Evolutionary conservation across 75 land plant genomes (phyloP).

Genomic region (Cryptomeria japonica): DNA sequence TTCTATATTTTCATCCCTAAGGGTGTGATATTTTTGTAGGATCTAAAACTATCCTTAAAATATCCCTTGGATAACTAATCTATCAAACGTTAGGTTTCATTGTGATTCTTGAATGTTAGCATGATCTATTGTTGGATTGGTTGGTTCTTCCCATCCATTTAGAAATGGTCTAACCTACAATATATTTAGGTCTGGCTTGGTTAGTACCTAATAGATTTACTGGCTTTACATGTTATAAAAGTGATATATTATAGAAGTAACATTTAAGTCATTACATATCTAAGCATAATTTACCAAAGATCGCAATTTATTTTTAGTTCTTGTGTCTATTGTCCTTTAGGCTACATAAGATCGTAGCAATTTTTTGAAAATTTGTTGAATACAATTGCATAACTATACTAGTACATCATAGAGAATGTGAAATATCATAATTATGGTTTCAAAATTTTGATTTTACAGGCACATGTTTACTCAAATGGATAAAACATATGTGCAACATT

Average conservation of each 20-base stretch:
- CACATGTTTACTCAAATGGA: not conserved
- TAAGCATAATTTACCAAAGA: not conserved
- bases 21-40: no score
- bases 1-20: no score
- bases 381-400: not conserved
- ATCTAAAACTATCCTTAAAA: no score
- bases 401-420: not conserved
- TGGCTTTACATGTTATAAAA: no score
- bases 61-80: not conserved
- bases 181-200: not conserved
- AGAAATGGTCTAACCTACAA: not conserved
- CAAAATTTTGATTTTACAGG: not conserved
- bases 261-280: not conserved
- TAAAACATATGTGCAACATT: constrained; percentile 74
- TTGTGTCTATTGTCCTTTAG: not conserved
- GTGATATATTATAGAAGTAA: not conserved
- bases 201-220: no score
- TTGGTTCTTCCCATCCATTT: not conserved
- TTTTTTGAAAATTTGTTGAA: not conserved
- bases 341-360: not conserved
- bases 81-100: not conserved
- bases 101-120: not conserved
- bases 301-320: not conserved
- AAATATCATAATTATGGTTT: not conserved
- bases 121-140: no score